Percentiles rank a stretch among this genome's conserved stretches.
These are phyloP conservation scores for Aspergillus fructus DNA, from an alignment of 2,329 filamentous ascomycete genomes.

Conservation along the genomic window DNA sequence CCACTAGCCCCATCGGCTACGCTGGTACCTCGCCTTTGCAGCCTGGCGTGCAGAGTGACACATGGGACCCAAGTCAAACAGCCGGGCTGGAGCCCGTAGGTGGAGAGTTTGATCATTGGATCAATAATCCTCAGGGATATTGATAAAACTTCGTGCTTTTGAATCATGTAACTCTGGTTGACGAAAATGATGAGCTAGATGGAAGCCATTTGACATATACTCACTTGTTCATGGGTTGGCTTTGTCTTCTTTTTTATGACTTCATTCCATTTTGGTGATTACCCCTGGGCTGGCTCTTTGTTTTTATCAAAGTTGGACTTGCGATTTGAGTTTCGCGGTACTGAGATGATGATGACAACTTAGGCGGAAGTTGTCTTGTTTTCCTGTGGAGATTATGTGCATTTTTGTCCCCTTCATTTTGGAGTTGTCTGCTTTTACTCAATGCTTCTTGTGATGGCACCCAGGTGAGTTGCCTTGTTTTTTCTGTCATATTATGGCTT, in stretches of 20 bases:
- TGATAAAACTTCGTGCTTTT: conserved; percentile 1
- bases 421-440: no score
- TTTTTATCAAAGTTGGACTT: neutral
- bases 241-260: conserved; percentile 5
- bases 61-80: conserved; percentile 39
- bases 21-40: conserved; percentile 20
- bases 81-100: conserved; percentile 39
- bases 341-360: no score
- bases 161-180: conserved; percentile 4
- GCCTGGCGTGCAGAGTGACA: conserved; percentile 32
- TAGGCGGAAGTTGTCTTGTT: no score
- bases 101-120: conserved; percentile 50
- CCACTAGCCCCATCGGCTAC: conserved; percentile 14
- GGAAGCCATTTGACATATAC: neutral
- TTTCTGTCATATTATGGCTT: conserved; percentile 3
- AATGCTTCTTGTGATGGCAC: no score
- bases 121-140: conserved; percentile 29
- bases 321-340: neutral
- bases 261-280: neutral
- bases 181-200: conserved; percentile 14
- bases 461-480: neutral
- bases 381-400: no score
- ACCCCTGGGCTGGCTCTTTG: neutral
- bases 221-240: neutral
- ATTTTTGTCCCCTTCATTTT: no score